Evolutionary conservation across 768 basidiomycete species (phyloP).

Genomic region (Harrya chromipes): DNA sequence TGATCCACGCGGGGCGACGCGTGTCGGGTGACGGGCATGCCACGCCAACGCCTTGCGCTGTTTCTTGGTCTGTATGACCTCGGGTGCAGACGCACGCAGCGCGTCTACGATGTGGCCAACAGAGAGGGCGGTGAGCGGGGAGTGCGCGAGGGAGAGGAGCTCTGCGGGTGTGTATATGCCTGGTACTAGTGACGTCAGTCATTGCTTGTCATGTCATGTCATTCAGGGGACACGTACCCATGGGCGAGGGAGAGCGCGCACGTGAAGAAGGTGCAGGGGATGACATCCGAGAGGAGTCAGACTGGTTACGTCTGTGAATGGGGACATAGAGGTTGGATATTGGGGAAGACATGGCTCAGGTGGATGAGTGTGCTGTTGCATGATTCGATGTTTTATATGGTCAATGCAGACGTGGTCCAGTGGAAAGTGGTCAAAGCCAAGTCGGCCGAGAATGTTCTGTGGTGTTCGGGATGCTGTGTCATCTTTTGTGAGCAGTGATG

Average conservation of each 20-base stretch:
- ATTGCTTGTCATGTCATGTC: not conserved
- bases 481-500: slow-evolving; percentile 23
- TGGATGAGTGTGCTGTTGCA: not conserved
- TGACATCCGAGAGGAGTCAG: slow-evolving; percentile 9
- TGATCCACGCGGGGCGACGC: not conserved
- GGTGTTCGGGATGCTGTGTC: not conserved
- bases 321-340: slow-evolving; percentile 36
- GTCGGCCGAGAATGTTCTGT: slow-evolving; percentile 19
- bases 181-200: not conserved
- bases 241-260: not conserved
- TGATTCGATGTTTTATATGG: not conserved
- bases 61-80: slow-evolving; percentile 25
- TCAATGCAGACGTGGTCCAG: slow-evolving; percentile 6
- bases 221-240: not conserved
- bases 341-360: slow-evolving; percentile 25
- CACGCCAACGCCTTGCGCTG: slow-evolving; percentile 27
- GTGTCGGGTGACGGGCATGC: slow-evolving; percentile 14
- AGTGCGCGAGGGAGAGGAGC: slow-evolving; percentile 21
- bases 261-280: slow-evolving; percentile 15
- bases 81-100: slow-evolving; percentile 22
- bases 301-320: slow-evolving; percentile 35
- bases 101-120: not conserved
- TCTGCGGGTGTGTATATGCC: slow-evolving; percentile 27
- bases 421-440: too few species aligned
- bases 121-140: slow-evolving; percentile 19